Percentiles rank a stretch among this genome's conserved stretches.
phyloP scores from a whole-genome alignment of 441 rosid species.

The Euphorbia celastroides region DNA sequence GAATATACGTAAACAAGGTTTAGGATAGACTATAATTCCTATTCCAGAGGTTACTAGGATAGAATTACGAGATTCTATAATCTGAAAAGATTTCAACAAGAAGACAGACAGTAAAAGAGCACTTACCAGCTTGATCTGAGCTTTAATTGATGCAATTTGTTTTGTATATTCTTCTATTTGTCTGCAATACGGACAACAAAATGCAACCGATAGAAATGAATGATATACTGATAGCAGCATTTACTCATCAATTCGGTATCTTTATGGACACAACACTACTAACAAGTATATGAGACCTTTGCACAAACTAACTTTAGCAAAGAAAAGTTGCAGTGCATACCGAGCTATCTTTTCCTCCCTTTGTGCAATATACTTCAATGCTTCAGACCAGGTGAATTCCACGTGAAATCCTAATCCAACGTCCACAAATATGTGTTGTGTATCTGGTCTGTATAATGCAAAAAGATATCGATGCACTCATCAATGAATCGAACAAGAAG shows the following conservation, averaged over 20 bases:
- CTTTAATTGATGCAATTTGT: constrained; percentile 62
- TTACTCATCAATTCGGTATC: too few relatives aligned
- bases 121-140: constrained; percentile 68
- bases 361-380: constrained; percentile 47
- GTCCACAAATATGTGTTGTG: constrained; percentile 65
- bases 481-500: too few relatives aligned
- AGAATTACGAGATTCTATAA: neutral
- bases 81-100: neutral
- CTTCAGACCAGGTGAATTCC: constrained; percentile 84
- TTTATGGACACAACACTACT: too few relatives aligned
- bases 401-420: constrained; percentile 82
- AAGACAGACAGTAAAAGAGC: neutral
- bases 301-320: neutral
- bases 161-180: constrained; percentile 53
- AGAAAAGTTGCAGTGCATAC: constrained; percentile 26
- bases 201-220: too few relatives aligned
- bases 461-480: neutral
- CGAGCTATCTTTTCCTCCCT: constrained; percentile 59
- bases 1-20: neutral
- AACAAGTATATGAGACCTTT: constrained; percentile 5
- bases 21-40: neutral
- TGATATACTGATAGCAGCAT: too few relatives aligned
- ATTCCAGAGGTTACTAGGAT: neutral
- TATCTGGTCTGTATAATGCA: constrained; percentile 56
- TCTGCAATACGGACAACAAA: constrained; percentile 27